phyloP scores from a whole-genome alignment of 2,329 filamentous ascomycete species.

The Ascochyta viciae-villosae region DNA sequence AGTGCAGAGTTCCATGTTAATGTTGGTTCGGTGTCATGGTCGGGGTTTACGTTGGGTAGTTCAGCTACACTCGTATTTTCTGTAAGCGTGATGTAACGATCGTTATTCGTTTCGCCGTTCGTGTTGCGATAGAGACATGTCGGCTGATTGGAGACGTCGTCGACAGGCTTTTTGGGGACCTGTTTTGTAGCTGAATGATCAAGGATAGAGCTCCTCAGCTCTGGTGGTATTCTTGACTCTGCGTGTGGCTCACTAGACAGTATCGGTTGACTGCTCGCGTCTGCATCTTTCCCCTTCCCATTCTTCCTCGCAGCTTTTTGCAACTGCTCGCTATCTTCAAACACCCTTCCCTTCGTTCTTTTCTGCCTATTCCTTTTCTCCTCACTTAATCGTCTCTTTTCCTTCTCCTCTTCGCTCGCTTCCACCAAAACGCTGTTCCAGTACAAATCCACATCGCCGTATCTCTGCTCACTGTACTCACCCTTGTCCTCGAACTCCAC shows the following conservation, averaged over 20 bases:
- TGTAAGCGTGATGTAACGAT: not conserved
- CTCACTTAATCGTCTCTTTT: not conserved
- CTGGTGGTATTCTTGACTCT: not conserved
- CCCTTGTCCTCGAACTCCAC: slow-evolving; percentile 25
- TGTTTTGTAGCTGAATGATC: not conserved
- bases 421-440: slow-evolving; percentile 31
- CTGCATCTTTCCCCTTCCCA: too few species aligned
- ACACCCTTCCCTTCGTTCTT: not conserved
- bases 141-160: too few species aligned
- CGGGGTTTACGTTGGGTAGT: not conserved
- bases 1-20: slow-evolving; percentile 18
- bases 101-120: not conserved
- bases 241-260: not conserved
- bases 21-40: not conserved
- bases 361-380: not conserved
- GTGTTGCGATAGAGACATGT: not conserved
- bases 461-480: slow-evolving; percentile 17
- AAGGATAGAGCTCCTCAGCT: not conserved
- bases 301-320: not conserved
- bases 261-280: not conserved
- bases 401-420: slow-evolving; percentile 13
- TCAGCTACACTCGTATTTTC: not conserved
- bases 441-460: slow-evolving; percentile 22
- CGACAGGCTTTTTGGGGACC: too few species aligned
- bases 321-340: not conserved